Base-by-base conservation (phyloP, 305 asterid species). In the Fraxinus nigra region DNA sequence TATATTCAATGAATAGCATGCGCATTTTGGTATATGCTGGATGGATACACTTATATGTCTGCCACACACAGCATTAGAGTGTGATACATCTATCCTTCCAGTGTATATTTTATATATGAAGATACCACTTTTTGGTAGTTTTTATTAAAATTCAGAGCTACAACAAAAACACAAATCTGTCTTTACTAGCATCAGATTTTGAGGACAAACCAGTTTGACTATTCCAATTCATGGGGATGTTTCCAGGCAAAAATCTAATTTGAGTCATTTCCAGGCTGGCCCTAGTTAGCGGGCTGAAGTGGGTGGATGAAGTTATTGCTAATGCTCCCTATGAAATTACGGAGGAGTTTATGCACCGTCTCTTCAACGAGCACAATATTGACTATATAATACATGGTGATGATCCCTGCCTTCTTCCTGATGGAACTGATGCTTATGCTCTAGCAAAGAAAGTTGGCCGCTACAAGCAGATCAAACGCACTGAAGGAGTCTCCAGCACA, bases 281-380 rank as follows among this genome's bases (percentile, higher is more conserved):
- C 83, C 95, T 95, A 38, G 97, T 95, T 87, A 92, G 96, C 82
- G 97, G 99, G 78, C 87, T 95, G 90, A 94, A 94, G 87, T 95
- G 98, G 99, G 98, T 92, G 85, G 99, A 94, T 86, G 99, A 94
- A 89, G 99, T 95, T 54, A 94, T 95, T 81, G 92, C 97, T 30
- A 87, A 88, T 85, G 97, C 97, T 63, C 99, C 99, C 77, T 95
- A 95, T 81, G 98, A 76, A 86, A 92, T 95, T 81, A 92, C 97
- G 0, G 97, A 92, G 89, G 97, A 92, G 38, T 95, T 93, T 75
- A 95, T 94, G 99, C 87, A 89, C 76, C 89, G 86, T 73, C 96
- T 95, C 78, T 95, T 95, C 87, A 92, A 92, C 77, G 98, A 92
- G 83, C 90, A 95, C 87, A 91, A 88, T 78, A 95, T 93, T 85